Evolutionary conservation across 2,329 filamentous ascomycete genomes (phyloP).

Genomic region (Paracoccidioides brasiliensis): DNA sequence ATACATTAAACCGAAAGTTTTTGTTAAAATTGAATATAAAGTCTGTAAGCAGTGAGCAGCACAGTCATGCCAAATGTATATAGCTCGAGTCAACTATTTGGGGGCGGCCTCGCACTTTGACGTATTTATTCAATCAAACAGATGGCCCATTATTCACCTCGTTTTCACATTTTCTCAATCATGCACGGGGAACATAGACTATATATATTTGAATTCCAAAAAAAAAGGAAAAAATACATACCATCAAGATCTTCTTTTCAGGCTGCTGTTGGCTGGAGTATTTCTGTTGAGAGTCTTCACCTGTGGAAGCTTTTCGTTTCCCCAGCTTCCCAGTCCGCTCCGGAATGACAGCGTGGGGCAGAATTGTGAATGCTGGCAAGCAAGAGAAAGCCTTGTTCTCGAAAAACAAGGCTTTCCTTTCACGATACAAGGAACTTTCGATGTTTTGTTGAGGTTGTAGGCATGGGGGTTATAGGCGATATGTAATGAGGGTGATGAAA

Average conservation of each 20-base stretch:
- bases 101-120: too few species aligned
- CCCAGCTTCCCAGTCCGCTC: slow-evolving; percentile 6
- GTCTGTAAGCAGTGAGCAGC: not conserved
- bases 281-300: slow-evolving; percentile 18
- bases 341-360: slow-evolving; percentile 15
- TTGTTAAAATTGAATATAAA: not conserved
- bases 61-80: not conserved
- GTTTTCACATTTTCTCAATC: too few species aligned
- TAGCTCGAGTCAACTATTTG: too few species aligned
- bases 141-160: too few species aligned
- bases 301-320: slow-evolving; percentile 12
- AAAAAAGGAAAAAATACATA: slow-evolving; percentile 17
- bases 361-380: slow-evolving; percentile 18
- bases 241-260: slow-evolving; percentile 42
- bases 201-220: not conserved
- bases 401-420: slow-evolving; percentile 17
- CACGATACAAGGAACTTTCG: not conserved
- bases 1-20: too few species aligned
- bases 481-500: too few species aligned
- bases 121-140: too few species aligned
- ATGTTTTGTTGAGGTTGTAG: not conserved
- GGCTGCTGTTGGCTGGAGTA: slow-evolving; percentile 15
- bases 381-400: slow-evolving; percentile 25
- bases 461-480: too few species aligned
- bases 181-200: not conserved